Percentiles rank a stretch among this genome's conserved stretches.
Evolutionary conservation across 176 grass and related monocot species (phyloP).

Genomic region (Lolium rigidum): DNA sequence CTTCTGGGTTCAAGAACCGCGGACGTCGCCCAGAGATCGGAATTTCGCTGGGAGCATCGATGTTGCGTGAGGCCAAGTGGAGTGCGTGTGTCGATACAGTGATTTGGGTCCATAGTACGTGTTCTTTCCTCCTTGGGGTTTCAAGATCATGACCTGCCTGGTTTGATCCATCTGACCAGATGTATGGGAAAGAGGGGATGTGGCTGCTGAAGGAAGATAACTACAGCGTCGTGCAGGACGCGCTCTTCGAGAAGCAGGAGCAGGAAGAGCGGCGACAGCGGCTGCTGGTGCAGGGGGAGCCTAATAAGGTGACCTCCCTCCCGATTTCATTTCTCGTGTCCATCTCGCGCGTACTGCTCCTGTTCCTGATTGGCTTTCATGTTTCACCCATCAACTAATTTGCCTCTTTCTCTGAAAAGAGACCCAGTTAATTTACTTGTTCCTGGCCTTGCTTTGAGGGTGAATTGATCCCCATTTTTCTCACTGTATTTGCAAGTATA

Average conservation of each 20-base stretch:
- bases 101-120: neutral
- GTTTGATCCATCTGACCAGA: neutral
- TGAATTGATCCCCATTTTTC: neutral
- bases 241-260: conserved; percentile 37
- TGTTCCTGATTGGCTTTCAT: conserved; percentile 16
- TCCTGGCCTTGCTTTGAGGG: neutral
- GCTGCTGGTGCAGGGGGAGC: neutral
- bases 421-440: neutral
- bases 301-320: neutral
- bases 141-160: neutral
- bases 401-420: neutral
- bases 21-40: neutral
- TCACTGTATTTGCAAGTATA: neutral
- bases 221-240: conserved; percentile 34
- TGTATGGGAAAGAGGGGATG: conserved; percentile 8
- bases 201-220: neutral
- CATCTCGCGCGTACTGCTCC: neutral
- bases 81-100: neutral
- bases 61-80: neutral
- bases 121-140: neutral
- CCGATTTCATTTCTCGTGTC: neutral
- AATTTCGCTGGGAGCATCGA: neutral
- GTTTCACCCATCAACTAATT: neutral
- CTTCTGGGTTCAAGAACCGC: neutral
- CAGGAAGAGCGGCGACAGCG: neutral